Base-by-base conservation (phyloP, 768 basidiomycete genomes). In the Symmetrospora coprosmae region DNA sequence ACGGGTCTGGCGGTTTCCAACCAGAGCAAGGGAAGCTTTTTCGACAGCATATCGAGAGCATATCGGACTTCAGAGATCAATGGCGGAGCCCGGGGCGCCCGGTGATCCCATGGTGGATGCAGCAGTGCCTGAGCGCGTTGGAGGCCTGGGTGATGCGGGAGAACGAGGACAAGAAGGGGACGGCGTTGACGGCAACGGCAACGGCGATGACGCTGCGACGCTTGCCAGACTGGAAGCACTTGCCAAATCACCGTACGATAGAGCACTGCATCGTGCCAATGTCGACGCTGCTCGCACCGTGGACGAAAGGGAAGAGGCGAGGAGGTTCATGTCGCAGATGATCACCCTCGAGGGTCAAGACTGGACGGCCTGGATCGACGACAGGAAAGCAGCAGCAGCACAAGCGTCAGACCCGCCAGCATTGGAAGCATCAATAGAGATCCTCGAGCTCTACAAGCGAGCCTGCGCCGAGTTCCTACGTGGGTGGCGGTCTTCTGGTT, bases 401-500 rank as follows among this genome's bases (percentile, higher is more conserved):
- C n/a, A n/a, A n/a, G n/a, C n/a, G n/a, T n/a, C n/a, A n/a, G n/a
- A n/a, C n/a, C n/a, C n/a, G n/a, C 17, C 19, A 14, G 35, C 41
- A 8, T 27, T 46, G 45, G 39, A 59, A 31, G 43, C 39, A 19
- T 43, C 25, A 11, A 43, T 58, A 17, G 55, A 58, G 21, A 41
- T 58, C 28, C 41, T 58, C 11, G 55, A 58, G 21, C 43, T 58
- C 23, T 58, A 46, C 41, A 58, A 58, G 31, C 40, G 55, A 13
- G 55, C 55, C 13, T 58, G 55, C 43, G 28, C 9, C 9, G 55
- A 58, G 14, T 27, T 3, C 5, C 37, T 58, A 16, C 46, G 55
- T 46, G 31, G 8, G 51, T 53, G n/a, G 9, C n/a, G n/a, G n/a
- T n/a, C n/a, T n/a, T n/a, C n/a, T n/a, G n/a, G n/a, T n/a, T n/a